Conservation (phyloP, 352 stramenopile genomes). For the Pythium scleroteichum region DNA sequence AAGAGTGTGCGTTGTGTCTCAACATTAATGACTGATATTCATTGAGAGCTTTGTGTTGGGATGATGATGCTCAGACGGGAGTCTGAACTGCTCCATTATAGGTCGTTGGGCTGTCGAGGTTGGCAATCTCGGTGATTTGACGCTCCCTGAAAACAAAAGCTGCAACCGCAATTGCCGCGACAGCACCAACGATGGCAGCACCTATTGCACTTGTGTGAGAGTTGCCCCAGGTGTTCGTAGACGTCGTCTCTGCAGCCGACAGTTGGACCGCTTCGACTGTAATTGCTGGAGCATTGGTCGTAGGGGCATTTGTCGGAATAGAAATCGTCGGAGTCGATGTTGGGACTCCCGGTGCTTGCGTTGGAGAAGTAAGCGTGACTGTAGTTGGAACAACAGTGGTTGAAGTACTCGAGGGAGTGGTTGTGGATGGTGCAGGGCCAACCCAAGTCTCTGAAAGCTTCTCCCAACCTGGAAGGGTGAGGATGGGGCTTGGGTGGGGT, state of each 20-base stretch:
- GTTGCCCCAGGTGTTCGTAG: not conserved
- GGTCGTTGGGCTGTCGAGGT: conserved; percentile 1
- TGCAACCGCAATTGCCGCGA: conserved; percentile 15
- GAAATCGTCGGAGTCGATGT: conserved; percentile 1
- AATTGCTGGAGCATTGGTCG: conserved; percentile 9
- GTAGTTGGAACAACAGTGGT: not conserved
- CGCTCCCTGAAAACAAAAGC: conserved; percentile 17
- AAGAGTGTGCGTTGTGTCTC: no score
- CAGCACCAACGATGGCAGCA: conserved; percentile 16
- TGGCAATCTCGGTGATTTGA: not conserved
- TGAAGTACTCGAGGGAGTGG: not conserved
- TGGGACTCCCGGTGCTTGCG: not conserved
- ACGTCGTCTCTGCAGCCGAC: not conserved
- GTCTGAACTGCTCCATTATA: conserved; percentile 25
- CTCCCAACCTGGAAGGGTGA: no score
- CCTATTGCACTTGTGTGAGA: conserved; percentile 14
- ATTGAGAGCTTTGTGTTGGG: no score
- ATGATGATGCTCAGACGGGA: conserved; percentile 21
- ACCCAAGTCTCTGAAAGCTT: no score
- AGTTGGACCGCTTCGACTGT: conserved; percentile 1
- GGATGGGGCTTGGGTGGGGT: no score
- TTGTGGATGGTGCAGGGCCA: not conserved
- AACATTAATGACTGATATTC: no score
- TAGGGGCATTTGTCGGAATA: not conserved
- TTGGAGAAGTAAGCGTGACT: not conserved